These are phyloP conservation scores for Pulveroboletus sp. DNA, from an alignment of 768 basidiomycete species.

Conservation along the genomic window DNA sequence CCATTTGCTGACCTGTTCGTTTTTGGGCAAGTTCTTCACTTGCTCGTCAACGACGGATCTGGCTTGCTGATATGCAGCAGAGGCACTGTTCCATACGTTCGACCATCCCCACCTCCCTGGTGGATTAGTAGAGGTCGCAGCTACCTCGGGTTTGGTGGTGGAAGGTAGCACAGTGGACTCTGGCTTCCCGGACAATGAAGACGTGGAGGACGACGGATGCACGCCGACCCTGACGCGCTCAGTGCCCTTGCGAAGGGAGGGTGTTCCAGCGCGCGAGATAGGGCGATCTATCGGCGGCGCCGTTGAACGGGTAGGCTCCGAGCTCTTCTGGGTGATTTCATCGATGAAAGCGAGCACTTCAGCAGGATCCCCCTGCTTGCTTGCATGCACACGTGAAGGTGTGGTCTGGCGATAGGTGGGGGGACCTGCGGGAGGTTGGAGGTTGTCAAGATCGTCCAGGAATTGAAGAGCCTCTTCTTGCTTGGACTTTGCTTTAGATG, in stretches of 20 bases:
- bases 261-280: conserved; percentile 65
- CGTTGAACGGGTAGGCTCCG: conserved; percentile 66
- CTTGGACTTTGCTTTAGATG: conserved; percentile 64
- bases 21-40: conserved; percentile 82
- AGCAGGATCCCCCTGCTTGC: conserved; percentile 63
- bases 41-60: conserved; percentile 88
- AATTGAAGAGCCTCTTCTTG: conserved; percentile 89
- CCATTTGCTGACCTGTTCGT: conserved; percentile 88
- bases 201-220: conserved; percentile 38
- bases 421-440: conserved; percentile 43
- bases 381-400: conserved; percentile 21
- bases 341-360: conserved; percentile 92
- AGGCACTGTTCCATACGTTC: conserved; percentile 85
- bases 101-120: conserved; percentile 75
- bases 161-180: conserved; percentile 28
- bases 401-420: conserved; percentile 25
- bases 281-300: conserved; percentile 54
- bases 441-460: conserved; percentile 90
- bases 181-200: conserved; percentile 38
- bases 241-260: conserved; percentile 69
- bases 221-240: conserved; percentile 70
- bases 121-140: conserved; percentile 11
- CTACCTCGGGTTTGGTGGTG: conserved; percentile 17
- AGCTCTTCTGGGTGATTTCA: conserved; percentile 90
- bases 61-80: conserved; percentile 84